Base-by-base conservation (phyloP, 805 yeast genomes). In the Diddensiella caesifluorescens region DNA sequence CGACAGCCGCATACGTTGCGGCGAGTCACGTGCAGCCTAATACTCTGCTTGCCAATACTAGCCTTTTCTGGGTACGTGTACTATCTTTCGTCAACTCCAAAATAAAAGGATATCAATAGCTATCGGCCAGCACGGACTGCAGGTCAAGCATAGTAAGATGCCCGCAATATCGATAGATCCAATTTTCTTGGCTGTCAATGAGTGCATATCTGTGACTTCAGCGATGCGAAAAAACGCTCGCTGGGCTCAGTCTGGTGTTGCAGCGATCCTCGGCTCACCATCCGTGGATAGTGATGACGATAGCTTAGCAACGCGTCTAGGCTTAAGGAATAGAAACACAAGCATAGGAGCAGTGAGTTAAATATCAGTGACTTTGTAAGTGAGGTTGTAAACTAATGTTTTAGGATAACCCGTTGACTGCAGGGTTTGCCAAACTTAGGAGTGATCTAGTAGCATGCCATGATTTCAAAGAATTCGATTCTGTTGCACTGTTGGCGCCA, bases 181-280 rank as follows among this genome's bases (percentile, higher is more conserved):
- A 10, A 73, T 82, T 42, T 83, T 94, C 1, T 77, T 90, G 52
- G 83, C 87, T 50, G 79, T 87, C 47, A 83, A 84, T 57, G 97
- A 92, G 66, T 87, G 96, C 61, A 83, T 86, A 56, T 73, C 80
- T 44, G 75, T 92, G 39, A 77, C 90, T 15, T 80, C 95, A 15
- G 88, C 92, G 18, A 87, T 92, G 95, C 72, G 97, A 42, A 88
- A 87, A 57, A 73, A 84, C 49, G 76, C 88, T 57, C 77, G 84
- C 49, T 82, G 83, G 75, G 83, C 56, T 31, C 83, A 82, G 38
- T 73, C 81, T 4, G 86, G 88, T 2, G 92, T 89, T 28, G 90
- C 96, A 6, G 86, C 95, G 4, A 77, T 90, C 22, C 68, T 90
- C 34, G 83, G 92, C 2, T 79, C 83, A 3, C 73, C 79, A 21